Base-by-base conservation (phyloP, 192 early-diverging fungal genomes). In the Diversispora eburnea region DNA sequence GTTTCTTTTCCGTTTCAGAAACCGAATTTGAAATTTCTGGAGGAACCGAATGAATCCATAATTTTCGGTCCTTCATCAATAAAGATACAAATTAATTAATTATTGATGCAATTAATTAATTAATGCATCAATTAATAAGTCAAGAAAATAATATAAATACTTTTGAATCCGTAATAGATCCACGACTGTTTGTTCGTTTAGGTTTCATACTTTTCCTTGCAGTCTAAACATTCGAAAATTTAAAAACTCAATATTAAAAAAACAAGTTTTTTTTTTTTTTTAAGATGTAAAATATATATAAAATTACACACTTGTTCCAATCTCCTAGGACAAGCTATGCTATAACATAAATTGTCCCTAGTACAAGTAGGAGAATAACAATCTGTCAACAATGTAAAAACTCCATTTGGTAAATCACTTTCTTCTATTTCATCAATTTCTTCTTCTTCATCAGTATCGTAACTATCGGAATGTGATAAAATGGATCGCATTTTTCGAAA, bases 351-450 rank as follows among this genome's bases (percentile, higher is more conserved):
- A 67, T 84, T 88, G 54, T 89, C 91, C 22, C 82, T 79, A 0
- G 92, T 86, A 77, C 96, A 98, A 0, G 94, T 96, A 0, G 94
- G 91, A 17, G 95, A 97, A 79, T 98, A 98, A 77, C 97, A 98
- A 70, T 92, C 90, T 0, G 96, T 91, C 68, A 98, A 80, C 39
- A 93, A 82, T 2, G 93, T 94, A 82, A 97, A 95, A 1, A 98
- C 90, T 39, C 97, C 97, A 67, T 89, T 92, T 25, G 91, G 89
- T 4, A 88, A 59, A 54, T 83, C 80, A 6, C 69, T 63, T 47
- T 84, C 81, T 22, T 76, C 77, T 1, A 41, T 54, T 15, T 80
- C 75, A 45, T 82, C 77, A 20, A 13, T 52, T 20, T 67, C 45
- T 19, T 60, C 69, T 41, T 67, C 22, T 6, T 70, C 80, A 19